Conservation (phyloP, 2,329 filamentous ascomycete species). For the Calonectria honghensis region DNA sequence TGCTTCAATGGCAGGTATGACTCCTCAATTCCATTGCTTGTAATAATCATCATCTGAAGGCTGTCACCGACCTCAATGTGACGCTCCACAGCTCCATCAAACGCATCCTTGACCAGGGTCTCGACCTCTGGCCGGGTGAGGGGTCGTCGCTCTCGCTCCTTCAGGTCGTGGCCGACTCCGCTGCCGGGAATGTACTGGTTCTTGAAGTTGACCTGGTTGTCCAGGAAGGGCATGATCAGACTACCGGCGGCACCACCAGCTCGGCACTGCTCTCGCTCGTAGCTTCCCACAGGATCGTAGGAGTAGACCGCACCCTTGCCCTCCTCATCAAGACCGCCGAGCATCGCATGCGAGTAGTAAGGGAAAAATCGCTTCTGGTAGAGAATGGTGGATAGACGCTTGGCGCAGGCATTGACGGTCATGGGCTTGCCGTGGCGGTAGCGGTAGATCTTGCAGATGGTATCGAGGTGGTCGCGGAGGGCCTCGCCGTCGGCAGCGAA, state of each 20-base stretch:
- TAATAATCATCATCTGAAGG: slow-evolving; percentile 96
- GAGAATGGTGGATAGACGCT: slow-evolving; percentile 94
- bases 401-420: slow-evolving; percentile 94
- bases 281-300: slow-evolving; percentile 98
- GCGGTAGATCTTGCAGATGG: slow-evolving; percentile 98
- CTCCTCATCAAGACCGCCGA: slow-evolving; percentile 95
- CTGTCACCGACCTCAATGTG: slow-evolving; percentile 99
- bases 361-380: slow-evolving; percentile 99
- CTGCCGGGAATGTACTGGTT: slow-evolving; percentile 96
- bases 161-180: slow-evolving; percentile 86
- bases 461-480: slow-evolving; percentile 93
- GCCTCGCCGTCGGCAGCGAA: slow-evolving; percentile 97
- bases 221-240: slow-evolving; percentile 98
- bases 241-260: slow-evolving; percentile 94
- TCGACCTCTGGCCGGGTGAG: slow-evolving; percentile 85
- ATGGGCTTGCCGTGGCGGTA: slow-evolving; percentile 99
- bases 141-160: slow-evolving; percentile 82
- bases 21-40: slow-evolving; percentile 91
- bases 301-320: slow-evolving; percentile 96
- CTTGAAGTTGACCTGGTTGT: slow-evolving; percentile 99
- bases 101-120: slow-evolving; percentile 95
- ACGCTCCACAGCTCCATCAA: slow-evolving; percentile 97
- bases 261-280: slow-evolving; percentile 96
- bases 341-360: slow-evolving; percentile 96
- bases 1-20: slow-evolving; percentile 89